A percentile compares a stretch with the other conserved stretches of the same genome.
Conservation (phyloP, 2,329 filamentous ascomycete genomes). For the Calonectria fujianensis region DNA sequence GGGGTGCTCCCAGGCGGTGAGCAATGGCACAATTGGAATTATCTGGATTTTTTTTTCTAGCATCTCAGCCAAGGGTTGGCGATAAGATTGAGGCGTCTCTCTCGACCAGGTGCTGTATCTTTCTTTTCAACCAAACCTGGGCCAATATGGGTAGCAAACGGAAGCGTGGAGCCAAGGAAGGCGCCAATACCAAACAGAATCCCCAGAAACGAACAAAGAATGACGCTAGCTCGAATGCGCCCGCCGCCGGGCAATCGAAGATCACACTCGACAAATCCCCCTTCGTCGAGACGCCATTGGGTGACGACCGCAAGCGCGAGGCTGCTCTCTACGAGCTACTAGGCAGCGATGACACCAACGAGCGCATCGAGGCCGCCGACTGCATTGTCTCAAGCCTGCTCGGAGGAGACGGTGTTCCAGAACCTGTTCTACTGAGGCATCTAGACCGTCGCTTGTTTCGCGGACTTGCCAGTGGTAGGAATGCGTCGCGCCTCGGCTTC, state of each 20-base stretch:
- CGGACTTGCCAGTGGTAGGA: conserved; percentile 91
- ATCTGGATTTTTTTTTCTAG: conserved; percentile 47
- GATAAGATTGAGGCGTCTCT: conserved; percentile 38
- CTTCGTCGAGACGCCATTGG: conserved; percentile 72
- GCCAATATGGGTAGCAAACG: conserved; percentile 60
- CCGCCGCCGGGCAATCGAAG: conserved; percentile 50
- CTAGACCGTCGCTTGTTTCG: conserved; percentile 84
- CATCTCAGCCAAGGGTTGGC: conserved; percentile 31
- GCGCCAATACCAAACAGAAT: conserved; percentile 52
- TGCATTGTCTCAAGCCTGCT: conserved; percentile 75
- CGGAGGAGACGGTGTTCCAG: conserved; percentile 68
- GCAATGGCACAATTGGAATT: conserved; percentile 44
- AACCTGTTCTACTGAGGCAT: conserved; percentile 74
- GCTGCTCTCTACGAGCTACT: conserved; percentile 77
- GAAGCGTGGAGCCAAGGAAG: conserved; percentile 60
- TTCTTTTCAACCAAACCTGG: conserved; percentile 26
- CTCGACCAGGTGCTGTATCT: conserved; percentile 23
- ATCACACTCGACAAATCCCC: conserved; percentile 59
- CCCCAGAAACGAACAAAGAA: conserved; percentile 59
- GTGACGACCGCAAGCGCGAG: conserved; percentile 75
- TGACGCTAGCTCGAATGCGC: conserved; percentile 48
- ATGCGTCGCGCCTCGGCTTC: conserved; percentile 91
- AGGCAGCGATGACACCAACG: conserved; percentile 73
- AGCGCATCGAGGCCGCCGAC: conserved; percentile 75
- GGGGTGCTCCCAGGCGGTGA: conserved; percentile 50